Base-by-base conservation (phyloP, 106 monocot genomes). In the Xerophyta viscosa region DNA sequence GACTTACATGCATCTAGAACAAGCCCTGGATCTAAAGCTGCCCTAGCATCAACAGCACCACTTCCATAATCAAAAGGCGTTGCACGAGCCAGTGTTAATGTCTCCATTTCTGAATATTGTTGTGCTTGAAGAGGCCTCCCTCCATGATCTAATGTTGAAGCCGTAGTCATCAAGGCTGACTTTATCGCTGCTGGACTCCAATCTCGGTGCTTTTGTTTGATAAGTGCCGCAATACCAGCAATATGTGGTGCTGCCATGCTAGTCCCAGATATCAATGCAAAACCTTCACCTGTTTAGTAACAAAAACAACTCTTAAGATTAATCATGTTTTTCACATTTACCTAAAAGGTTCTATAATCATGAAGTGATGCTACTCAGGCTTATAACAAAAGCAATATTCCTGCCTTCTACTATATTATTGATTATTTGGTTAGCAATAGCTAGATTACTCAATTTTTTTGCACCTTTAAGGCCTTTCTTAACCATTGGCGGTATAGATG, bases 191-290 rank as follows among this genome's bases (percentile, higher is more conserved):
- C 69, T 3, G 93, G 93, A 30, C 84, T 88, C 93, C 93, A 94
- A 1, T 65, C 54, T 6, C 77, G 88, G 39, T 88, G 73, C 52
- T 81, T 84, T 47, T 88, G 94, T 64, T 82, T 88, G 66, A 96
- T 60, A 20, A 88, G 70, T 20, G 88, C 88, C 50, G 94, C 94
- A 54, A 88, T 96, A 25, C 93, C 93, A 12, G 93, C 68, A 46
- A 94, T 94, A 51, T 94, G 93, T 13, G 93, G 93, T 33, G 93
- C 83, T 50, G 93, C 88, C 93, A 94, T 94, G 31, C 93, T 94
- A 6, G 93, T 94, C n/a, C 93, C 93, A 57, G 93, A 94, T 45
- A 84, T 47, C 93, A 94, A 84, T 17, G 93, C 93, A 70, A 94
- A 94, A 22, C 77, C 80, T 71, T 88, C 88, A 8, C 93, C 93